phyloP scores from a whole-genome alignment of 352 stramenopile genomes.

The Globisporangium megalacanthum region DNA sequence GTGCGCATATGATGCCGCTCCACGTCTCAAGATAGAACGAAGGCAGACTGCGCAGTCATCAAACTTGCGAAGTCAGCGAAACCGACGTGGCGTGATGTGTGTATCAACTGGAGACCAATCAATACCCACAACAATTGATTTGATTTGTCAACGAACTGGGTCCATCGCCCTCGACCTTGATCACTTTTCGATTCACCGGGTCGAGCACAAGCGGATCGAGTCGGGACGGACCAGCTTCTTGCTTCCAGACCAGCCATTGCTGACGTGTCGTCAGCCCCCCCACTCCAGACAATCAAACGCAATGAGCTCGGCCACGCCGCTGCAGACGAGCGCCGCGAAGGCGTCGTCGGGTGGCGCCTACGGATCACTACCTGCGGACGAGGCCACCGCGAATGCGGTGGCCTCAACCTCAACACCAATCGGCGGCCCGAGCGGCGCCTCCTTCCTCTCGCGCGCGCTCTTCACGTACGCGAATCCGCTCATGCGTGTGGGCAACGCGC shows the following conservation, averaged over 20 bases:
- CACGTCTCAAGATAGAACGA: too few relatives aligned
- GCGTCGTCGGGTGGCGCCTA: conserved; percentile 9
- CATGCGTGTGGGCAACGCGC: conserved; percentile 33
- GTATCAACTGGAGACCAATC: too few relatives aligned
- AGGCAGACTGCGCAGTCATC: too few relatives aligned
- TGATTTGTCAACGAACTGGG: too few relatives aligned
- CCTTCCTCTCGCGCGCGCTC: conserved; percentile 23
- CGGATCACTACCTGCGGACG: not conserved
- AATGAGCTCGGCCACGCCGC: not conserved
- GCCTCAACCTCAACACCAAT: not conserved
- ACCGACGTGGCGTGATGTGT: too few relatives aligned
- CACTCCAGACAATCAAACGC: not conserved
- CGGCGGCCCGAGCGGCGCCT: conserved; percentile 1
- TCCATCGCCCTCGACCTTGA: too few relatives aligned
- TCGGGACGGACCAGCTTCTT: not conserved
- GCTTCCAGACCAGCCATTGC: not conserved
- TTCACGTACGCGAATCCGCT: conserved; percentile 41
- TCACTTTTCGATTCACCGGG: too few relatives aligned
- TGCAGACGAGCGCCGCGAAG: conserved; percentile 3
- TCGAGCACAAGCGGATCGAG: not conserved
- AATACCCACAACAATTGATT: too few relatives aligned
- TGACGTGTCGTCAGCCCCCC: not conserved
- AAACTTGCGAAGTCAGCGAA: too few relatives aligned
- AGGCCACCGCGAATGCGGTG: not conserved
- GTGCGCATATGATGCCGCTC: too few relatives aligned